These are phyloP conservation scores for Cucurbita argyrosperma DNA, from an alignment of 306 rosid species.

Conservation along the genomic window DNA sequence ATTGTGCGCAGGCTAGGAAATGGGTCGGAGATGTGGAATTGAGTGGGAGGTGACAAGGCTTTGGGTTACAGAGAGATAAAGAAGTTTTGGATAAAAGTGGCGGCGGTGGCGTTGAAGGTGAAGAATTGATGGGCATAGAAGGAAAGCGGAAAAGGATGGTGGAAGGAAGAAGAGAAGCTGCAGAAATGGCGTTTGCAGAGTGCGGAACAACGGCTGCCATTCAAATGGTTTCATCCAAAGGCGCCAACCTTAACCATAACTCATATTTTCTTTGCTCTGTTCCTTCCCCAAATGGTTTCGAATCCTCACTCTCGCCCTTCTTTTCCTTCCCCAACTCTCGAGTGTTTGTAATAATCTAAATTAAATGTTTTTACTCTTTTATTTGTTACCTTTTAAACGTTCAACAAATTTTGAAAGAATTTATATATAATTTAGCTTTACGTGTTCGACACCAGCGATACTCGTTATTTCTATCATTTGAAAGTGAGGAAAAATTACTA, in stretches of 20 bases:
- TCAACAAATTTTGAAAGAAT: no score
- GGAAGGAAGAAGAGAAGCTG: constrained; percentile 9
- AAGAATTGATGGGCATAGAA: neutral
- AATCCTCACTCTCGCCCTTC: neutral
- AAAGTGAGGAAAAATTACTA: no score
- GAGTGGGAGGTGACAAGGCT: neutral
- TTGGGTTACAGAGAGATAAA: constrained; percentile 3
- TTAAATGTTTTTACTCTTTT: no score
- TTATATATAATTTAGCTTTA: no score
- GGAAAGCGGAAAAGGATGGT: neutral
- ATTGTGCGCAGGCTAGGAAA: neutral
- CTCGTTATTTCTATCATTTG: no score
- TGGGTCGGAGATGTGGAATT: constrained; percentile 7
- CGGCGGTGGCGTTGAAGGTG: neutral
- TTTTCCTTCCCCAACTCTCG: neutral
- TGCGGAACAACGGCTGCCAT: constrained; percentile 4
- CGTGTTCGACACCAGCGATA: no score
- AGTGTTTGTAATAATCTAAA: neutral
- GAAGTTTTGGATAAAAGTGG: neutral
- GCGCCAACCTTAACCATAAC: neutral
- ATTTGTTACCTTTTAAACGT: no score
- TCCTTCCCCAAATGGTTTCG: neutral
- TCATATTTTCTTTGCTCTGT: neutral
- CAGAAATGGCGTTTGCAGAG: neutral
- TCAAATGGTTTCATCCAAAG: neutral